Evolutionary conservation across 108 stramenopile genomes (phyloP), one percentile per base, ranked within the genome.

Genomic region (Pseudonitzschia delicatissima): DNA sequence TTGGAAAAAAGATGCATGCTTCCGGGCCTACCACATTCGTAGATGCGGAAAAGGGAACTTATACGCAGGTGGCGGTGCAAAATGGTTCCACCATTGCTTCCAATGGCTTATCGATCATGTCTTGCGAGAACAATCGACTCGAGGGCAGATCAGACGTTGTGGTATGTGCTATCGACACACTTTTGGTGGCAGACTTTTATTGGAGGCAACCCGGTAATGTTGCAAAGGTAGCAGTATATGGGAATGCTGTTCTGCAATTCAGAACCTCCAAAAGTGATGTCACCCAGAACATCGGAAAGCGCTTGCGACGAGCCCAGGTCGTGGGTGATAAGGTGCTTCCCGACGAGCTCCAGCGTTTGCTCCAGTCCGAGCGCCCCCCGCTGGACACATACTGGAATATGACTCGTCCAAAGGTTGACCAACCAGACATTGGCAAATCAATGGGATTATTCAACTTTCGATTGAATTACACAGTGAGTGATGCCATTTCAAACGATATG

Each of bases 401-500:
- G 53, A 27, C 12, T 27, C 53, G 53, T 33, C 53, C 53, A 29
- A 33, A 1, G 12, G 53, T 55, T 27, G 53, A 33, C 25, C 31
- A n/a, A 13, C 18, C 31, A 5, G 11, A 3, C n/a, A 33, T 31
- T n/a, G 31, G n/a, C 15, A 29, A 33, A 17, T 15, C 15, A 1
- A 3, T 18, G 25, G 29, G 31, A 8, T 27, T 27, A 27, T 34
- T 55, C 31, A 27, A 55, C n/a, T 55, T 55, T 29, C 29, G 31
- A 23, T 28, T 55, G 53, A 29, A 55, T 2, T 55, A 55, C 34
- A 33, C 13, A 8, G 6, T 55, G 2, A 55, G 53, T 28, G 53
- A 55, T 28, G 53, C 25, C 26, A 55, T 55, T 33, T 33, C 53
- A n/a, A 55, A 33, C 17, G 53, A 55, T 12, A 55, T 55, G 53